Percentiles rank a stretch among this genome's conserved stretches.
Conservation (phyloP, 176 grass and related monocot species). For the Guadua angustifolia region DNA sequence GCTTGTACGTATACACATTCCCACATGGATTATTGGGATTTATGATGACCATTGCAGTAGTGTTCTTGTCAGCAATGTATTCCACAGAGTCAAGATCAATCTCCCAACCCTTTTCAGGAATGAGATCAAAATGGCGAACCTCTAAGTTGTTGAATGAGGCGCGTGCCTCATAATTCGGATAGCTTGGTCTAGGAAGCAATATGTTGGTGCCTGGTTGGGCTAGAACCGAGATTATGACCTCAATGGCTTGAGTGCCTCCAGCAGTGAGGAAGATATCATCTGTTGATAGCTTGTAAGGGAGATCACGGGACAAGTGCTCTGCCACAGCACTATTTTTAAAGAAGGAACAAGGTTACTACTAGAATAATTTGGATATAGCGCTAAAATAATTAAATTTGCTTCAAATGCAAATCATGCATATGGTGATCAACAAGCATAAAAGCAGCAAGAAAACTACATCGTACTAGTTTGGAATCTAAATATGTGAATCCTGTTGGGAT, state of each 20-base stretch:
- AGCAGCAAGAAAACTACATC: neutral
- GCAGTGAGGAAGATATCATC: conserved; percentile 69
- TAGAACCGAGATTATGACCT: conserved; percentile 52
- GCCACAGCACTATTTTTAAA: conserved; percentile 46
- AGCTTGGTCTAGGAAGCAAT: conserved; percentile 59
- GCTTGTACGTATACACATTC: conserved; percentile 55
- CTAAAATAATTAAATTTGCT: neutral
- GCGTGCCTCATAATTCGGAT: conserved; percentile 47
- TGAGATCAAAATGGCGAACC: conserved; percentile 51
- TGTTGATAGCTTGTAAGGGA: conserved; percentile 45
- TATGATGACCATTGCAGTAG: conserved; percentile 56
- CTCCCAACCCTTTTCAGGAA: conserved; percentile 63
- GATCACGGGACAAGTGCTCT: conserved; percentile 49
- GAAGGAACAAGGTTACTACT: neutral
- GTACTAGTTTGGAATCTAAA: too few relatives aligned
- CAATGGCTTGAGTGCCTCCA: conserved; percentile 64
- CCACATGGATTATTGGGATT: conserved; percentile 75
- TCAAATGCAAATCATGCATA: neutral
- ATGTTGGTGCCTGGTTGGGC: conserved; percentile 60
- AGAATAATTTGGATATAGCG: neutral
- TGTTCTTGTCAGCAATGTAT: conserved; percentile 63
- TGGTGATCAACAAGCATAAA: neutral
- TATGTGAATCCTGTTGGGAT: too few relatives aligned
- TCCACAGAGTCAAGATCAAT: conserved; percentile 56
- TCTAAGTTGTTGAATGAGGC: conserved; percentile 41